These are phyloP conservation scores for Tilletia walkeri DNA, from an alignment of 1,284 basidiomycete species.

Conservation along the genomic window DNA sequence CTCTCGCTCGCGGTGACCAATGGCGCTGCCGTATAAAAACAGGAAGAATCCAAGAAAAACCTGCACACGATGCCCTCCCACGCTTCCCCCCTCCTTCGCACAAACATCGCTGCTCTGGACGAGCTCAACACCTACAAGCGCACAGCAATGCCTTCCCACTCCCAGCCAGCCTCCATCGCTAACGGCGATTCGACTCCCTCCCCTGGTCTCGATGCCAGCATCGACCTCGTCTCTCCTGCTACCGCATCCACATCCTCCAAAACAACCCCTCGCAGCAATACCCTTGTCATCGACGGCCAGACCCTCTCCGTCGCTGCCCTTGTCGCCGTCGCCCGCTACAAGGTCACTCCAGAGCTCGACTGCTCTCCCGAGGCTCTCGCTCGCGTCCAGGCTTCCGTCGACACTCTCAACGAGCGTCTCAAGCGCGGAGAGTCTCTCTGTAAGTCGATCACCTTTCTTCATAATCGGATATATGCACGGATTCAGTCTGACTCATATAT, in stretches of 20 bases:
- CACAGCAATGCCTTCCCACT: constrained; percentile 1
- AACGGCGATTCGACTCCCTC: not conserved
- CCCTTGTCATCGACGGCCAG: constrained; percentile 39
- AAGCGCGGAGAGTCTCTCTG: constrained; percentile 44
- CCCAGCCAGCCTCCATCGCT: not conserved
- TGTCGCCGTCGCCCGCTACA: constrained; percentile 40
- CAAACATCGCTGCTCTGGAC: constrained; percentile 1
- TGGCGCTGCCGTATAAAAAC: too few species aligned
- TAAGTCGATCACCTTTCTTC: constrained; percentile 2
- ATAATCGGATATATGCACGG: constrained; percentile 18
- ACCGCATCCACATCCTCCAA: not conserved
- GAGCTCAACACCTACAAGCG: constrained; percentile 15
- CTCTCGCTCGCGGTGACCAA: too few species aligned
- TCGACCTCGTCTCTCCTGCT: not conserved
- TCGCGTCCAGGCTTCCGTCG: constrained; percentile 43
- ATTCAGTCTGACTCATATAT: not conserved
- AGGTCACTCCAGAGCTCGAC: constrained; percentile 39
- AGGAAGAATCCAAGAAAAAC: too few species aligned
- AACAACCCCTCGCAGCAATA: constrained; percentile 21
- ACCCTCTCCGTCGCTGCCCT: constrained; percentile 38
- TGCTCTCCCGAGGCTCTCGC: constrained; percentile 29
- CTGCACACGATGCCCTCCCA: not conserved
- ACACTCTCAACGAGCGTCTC: constrained; percentile 36
- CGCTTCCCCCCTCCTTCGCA: constrained; percentile 8
- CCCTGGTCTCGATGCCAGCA: not conserved